A percentile compares a stretch with the other conserved stretches of the same genome.
Conservation (phyloP, 2,329 filamentous ascomycete species). For the Bipolaris zeicola region DNA sequence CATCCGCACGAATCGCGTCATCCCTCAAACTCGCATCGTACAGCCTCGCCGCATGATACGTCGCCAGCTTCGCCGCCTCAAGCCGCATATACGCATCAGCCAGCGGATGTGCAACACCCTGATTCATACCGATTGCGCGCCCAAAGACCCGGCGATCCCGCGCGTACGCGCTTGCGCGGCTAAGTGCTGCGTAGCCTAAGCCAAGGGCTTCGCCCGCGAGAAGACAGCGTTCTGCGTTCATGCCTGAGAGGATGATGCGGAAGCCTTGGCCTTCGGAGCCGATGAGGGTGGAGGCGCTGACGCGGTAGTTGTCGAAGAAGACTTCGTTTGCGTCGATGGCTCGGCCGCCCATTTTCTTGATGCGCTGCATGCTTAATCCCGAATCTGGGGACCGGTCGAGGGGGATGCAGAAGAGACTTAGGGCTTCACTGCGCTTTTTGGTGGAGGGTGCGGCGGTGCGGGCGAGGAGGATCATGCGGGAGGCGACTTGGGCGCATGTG, state of each 20-base stretch:
- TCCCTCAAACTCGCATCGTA: conserved; percentile 57
- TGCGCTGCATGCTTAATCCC: conserved; percentile 69
- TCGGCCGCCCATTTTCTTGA: conserved; percentile 84
- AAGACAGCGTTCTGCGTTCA: conserved; percentile 57
- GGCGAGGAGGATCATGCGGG: conserved; percentile 82
- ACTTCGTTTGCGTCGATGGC: conserved; percentile 86
- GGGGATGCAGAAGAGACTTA: conserved; percentile 82
- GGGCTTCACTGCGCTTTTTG: conserved; percentile 71
- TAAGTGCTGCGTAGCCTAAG: conserved; percentile 71
- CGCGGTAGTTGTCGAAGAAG: conserved; percentile 79
- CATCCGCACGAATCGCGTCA: conserved; percentile 37
- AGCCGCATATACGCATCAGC: conserved; percentile 66
- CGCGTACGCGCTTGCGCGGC: conserved; percentile 54
- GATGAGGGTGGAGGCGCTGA: conserved; percentile 68
- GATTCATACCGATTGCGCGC: conserved; percentile 64
- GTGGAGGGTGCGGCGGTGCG: conserved; percentile 72
- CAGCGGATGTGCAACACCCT: conserved; percentile 64
- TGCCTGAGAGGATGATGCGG: conserved; percentile 63
- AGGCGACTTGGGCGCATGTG: conserved; percentile 79
- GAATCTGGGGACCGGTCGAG: conserved; percentile 64
- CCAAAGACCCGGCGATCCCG: conserved; percentile 60
- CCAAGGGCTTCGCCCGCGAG: conserved; percentile 78
- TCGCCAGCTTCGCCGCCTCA: conserved; percentile 65
- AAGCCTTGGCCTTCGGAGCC: conserved; percentile 78
- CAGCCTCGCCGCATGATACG: conserved; percentile 64